A percentile compares a stretch with the other conserved stretches of the same genome.
These are phyloP conservation scores for Fusarium staphyleae DNA, from an alignment of 2,329 filamentous ascomycete genomes.

Conservation along the genomic window DNA sequence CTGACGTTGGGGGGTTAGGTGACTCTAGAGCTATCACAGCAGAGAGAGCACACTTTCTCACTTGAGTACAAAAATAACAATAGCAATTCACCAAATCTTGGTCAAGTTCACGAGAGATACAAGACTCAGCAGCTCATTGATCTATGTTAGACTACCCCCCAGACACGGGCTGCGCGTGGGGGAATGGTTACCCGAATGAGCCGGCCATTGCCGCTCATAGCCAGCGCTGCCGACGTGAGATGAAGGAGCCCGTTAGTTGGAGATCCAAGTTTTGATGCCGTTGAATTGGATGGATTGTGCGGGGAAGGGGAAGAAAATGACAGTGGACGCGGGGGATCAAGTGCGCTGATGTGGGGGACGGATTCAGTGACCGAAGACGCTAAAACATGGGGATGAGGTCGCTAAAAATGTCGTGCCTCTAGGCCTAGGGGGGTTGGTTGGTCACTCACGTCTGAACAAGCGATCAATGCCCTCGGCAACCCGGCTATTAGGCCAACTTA, in stretches of 20 bases:
- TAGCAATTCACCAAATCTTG: not conserved
- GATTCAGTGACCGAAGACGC: constrained; percentile 3
- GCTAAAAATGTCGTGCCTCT: constrained; percentile 1
- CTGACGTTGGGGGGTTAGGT: not conserved
- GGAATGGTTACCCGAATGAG: constrained; percentile 42
- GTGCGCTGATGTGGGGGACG: not conserved
- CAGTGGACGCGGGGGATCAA: constrained; percentile 5
- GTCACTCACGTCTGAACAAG: too few species aligned
- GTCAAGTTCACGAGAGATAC: not conserved
- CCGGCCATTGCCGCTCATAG: constrained; percentile 49
- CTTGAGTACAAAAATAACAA: not conserved
- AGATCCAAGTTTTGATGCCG: constrained; percentile 3
- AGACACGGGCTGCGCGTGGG: constrained; percentile 16
- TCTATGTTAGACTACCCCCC: too few species aligned
- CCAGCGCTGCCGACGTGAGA: constrained; percentile 32
- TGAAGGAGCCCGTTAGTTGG: constrained; percentile 4
- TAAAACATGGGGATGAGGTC: constrained; percentile 22
- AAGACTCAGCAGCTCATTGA: constrained; percentile 4
- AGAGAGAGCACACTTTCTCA: not conserved
- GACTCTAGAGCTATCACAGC: not conserved
- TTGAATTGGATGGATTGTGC: constrained; percentile 13
- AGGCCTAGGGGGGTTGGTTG: not conserved
- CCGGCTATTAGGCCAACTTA: not conserved
- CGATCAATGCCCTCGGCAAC: not conserved
- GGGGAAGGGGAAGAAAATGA: constrained; percentile 21